Evolutionary conservation across 768 basidiomycete genomes (phyloP).

Genomic region (Tephrocybe sp.): DNA sequence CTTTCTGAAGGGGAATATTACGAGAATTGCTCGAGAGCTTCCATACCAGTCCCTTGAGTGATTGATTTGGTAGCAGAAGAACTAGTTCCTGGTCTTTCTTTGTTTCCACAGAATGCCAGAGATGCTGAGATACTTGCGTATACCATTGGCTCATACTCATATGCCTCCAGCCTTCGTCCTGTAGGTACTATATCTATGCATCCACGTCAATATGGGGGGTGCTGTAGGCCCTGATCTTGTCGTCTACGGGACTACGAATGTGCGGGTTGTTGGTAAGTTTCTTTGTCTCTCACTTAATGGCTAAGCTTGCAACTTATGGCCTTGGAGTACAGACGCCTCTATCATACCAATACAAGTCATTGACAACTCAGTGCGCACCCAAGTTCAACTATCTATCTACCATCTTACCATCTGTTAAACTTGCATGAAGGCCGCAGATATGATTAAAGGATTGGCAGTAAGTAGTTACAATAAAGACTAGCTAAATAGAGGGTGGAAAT

Average conservation of each 20-base stretch:
- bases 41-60: slow-evolving; percentile 7
- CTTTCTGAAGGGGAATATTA: slow-evolving; percentile 11
- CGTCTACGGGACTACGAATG: slow-evolving; percentile 14
- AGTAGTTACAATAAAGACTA: no score
- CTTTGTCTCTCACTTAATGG: background rate
- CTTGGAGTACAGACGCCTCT: slow-evolving; percentile 8
- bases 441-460: slow-evolving; percentile 10
- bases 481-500: no score
- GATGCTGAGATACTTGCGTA: slow-evolving; percentile 7
- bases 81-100: slow-evolving; percentile 3
- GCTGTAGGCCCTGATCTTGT: slow-evolving; percentile 15
- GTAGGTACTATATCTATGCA: slow-evolving; percentile 15
- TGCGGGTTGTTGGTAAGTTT: slow-evolving; percentile 13
- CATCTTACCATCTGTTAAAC: background rate
- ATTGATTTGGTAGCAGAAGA: slow-evolving; percentile 3
- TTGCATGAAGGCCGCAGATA: slow-evolving; percentile 8
- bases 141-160: background rate
- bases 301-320: background rate
- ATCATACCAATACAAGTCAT: slow-evolving; percentile 14
- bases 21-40: slow-evolving; percentile 7
- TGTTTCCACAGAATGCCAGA: slow-evolving; percentile 5
- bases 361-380: slow-evolving; percentile 13
- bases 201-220: slow-evolving; percentile 9
- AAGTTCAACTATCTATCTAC: slow-evolving; percentile 6
- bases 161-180: slow-evolving; percentile 5